Evolutionary conservation across 495 filamentous ascomycete species (phyloP).

Genomic region (Aspergillus egyptiacus): DNA sequence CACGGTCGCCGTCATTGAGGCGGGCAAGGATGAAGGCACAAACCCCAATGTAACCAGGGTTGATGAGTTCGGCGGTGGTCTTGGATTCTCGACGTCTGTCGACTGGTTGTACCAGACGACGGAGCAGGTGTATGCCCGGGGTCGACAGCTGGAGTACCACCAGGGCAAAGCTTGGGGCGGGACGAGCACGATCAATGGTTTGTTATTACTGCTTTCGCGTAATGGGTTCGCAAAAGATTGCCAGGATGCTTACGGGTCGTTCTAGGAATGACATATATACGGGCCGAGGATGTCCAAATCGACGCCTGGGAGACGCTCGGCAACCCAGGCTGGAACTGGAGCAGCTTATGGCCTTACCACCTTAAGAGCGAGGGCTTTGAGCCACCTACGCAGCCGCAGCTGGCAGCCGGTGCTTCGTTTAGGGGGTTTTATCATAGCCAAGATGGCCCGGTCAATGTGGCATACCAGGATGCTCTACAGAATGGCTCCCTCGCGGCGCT

Average conservation of each 20-base stretch:
- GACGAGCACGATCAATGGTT: constrained; percentile 49
- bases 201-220: constrained; percentile 3
- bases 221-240: background rate
- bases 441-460: constrained; percentile 42
- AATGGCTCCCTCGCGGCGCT: constrained; percentile 24
- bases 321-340: constrained; percentile 58
- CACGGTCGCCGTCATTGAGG: constrained; percentile 49
- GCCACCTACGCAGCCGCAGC: constrained; percentile 34
- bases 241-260: background rate
- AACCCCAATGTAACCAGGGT: constrained; percentile 46
- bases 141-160: constrained; percentile 29
- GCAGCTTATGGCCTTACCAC: constrained; percentile 52
- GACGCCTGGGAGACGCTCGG: constrained; percentile 54
- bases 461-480: constrained; percentile 31
- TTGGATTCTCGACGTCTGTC: constrained; percentile 38
- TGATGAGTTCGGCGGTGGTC: constrained; percentile 27
- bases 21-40: constrained; percentile 43
- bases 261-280: constrained; percentile 44
- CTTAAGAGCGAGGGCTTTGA: constrained; percentile 36
- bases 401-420: constrained; percentile 38
- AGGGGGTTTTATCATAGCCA: constrained; percentile 42
- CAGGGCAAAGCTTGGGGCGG: constrained; percentile 50
- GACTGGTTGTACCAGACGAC: constrained; percentile 48
- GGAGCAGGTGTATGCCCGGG: constrained; percentile 37
- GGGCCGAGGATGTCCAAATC: constrained; percentile 29